These are phyloP conservation scores for Cercophora samala DNA, from an alignment of 495 filamentous ascomycete genomes.

Conservation along the genomic window DNA sequence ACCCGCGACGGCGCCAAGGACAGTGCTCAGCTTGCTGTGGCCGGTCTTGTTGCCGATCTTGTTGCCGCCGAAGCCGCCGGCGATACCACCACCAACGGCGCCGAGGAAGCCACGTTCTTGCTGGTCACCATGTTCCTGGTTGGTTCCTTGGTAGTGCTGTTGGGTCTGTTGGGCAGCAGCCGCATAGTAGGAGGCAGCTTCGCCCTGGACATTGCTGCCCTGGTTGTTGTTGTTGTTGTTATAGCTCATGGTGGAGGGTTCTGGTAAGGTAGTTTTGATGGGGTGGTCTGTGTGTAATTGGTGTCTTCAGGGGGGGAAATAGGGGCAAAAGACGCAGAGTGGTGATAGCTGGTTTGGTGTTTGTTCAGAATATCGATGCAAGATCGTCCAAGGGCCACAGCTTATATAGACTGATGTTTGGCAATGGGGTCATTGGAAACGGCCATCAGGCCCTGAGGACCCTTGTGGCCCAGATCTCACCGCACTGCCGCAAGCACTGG, in stretches of 20 bases:
- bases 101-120: constrained; percentile 38
- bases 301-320: neutral
- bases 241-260: constrained; percentile 15
- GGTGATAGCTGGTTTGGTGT: neutral
- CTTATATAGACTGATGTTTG: neutral
- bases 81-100: constrained; percentile 33
- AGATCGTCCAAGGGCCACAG: neutral
- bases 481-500: neutral
- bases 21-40: constrained; percentile 28
- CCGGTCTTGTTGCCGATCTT: constrained; percentile 36
- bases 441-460: neutral
- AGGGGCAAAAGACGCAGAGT: neutral
- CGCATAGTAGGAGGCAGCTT: constrained; percentile 26
- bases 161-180: constrained; percentile 16
- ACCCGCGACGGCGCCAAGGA: constrained; percentile 35
- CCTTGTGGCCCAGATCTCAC: neutral
- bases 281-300: neutral
- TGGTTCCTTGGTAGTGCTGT: constrained; percentile 20
- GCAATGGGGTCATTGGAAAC: neutral
- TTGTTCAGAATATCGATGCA: neutral
- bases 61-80: constrained; percentile 36
- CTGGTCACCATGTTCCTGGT: constrained; percentile 17
- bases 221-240: constrained; percentile 12
- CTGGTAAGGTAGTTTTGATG: neutral
- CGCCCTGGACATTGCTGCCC: constrained; percentile 19